A percentile compares a stretch with the other conserved stretches of the same genome.
Conservation (phyloP, 164 flowering plant genomes). For the Litsea cubeba region DNA sequence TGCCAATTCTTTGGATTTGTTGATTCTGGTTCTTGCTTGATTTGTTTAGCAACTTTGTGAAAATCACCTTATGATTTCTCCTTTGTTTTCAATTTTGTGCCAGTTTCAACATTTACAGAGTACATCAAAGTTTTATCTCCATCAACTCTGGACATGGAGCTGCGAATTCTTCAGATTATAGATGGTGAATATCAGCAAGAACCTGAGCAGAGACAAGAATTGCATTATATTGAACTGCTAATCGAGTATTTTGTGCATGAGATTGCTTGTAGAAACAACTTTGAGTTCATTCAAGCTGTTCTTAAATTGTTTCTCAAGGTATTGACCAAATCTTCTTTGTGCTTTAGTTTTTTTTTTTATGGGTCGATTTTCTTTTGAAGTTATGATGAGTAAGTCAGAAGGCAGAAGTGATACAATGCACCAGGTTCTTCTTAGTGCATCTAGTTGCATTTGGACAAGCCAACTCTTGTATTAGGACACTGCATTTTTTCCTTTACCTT, state of each 20-base stretch:
- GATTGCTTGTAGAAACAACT: conserved; percentile 69
- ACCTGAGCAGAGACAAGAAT: conserved; percentile 52
- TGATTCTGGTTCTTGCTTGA: background rate
- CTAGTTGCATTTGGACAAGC: background rate
- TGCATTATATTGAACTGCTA: conserved; percentile 58
- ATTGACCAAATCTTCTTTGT: background rate
- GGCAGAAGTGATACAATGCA: too few species aligned
- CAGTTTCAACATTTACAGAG: conserved; percentile 79
- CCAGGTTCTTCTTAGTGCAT: background rate
- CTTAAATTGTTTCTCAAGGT: conserved; percentile 85
- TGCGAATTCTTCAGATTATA: conserved; percentile 87
- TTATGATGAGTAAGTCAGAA: too few species aligned
- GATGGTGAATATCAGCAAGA: conserved; percentile 67
- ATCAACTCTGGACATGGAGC: conserved; percentile 86
- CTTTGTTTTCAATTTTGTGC: conserved; percentile 12
- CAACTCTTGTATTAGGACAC: too few species aligned
- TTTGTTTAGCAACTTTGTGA: background rate
- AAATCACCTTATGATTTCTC: background rate
- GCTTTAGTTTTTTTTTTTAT: background rate
- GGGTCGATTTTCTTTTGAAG: background rate
- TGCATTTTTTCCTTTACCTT: too few species aligned
- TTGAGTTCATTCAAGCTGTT: conserved; percentile 87
- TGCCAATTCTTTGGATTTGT: background rate
- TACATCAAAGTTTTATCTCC: conserved; percentile 81
- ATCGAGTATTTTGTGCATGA: conserved; percentile 81